Base-by-base conservation (phyloP, 2,329 filamentous ascomycete genomes). In the Phaeosphaeria sp. region DNA sequence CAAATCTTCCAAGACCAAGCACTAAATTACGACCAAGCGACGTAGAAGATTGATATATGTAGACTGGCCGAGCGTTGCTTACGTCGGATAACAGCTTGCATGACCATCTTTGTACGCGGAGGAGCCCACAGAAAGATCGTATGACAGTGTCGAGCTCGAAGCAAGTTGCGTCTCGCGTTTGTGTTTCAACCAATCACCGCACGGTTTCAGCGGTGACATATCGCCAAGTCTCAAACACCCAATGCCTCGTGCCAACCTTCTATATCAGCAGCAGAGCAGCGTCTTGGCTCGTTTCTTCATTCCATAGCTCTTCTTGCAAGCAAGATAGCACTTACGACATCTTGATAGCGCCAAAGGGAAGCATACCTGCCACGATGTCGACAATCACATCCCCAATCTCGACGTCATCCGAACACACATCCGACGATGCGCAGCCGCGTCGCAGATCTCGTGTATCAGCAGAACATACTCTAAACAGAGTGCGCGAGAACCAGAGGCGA, bases 401-500 rank as follows among this genome's bases (percentile, higher is more conserved):
- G 15, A 54, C 59, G 9, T 56, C 55, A 48, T 53, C 59, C 24
- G 51, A 53, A n/a, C 58, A 56, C 33, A 51, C 60, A 13, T 54
- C 60, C 17, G 59, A 61, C 42, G 52, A 42, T n/a, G 44, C 51
- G 20, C n/a, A 53, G n/a, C 18, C 53, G 8, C 57, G 51, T 3
- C 61, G 65, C 48, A 66, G 58, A 54, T 49, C 57, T 22, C 67
- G 69, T 24, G 73, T 75, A 8, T 67, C 72, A 22, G 68, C 76
- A 45, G 72, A 74, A 47, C 74, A 79, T 61, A 73, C 77, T 0
- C 60, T 79, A 21, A 69, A 67, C 51, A 77, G 82, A 7, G 78
- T 82, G 17, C 80, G 82, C n/a, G 79, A 84, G 46, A 85, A 84
- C 60, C 82, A 84, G 64, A 79, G 82, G 40, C 78, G 82, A 22